phyloP scores from a whole-genome alignment of 2,329 filamentous ascomycete species.

The Neopestalotiopsis clavispora region DNA sequence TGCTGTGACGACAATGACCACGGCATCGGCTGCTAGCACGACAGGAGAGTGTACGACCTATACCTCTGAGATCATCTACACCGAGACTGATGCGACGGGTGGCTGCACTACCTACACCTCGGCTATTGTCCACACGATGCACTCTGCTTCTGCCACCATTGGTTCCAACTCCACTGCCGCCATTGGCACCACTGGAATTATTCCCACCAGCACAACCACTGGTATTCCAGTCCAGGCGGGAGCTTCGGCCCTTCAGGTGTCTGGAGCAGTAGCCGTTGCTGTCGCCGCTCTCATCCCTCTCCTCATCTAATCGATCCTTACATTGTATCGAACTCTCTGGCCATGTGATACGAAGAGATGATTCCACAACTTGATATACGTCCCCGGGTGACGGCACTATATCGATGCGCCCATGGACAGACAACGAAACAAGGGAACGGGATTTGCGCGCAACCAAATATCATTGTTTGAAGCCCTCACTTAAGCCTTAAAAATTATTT shows the following conservation, averaged over 20 bases:
- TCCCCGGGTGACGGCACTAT: background rate
- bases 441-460: background rate
- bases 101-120: constrained; percentile 21
- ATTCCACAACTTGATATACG: background rate
- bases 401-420: background rate
- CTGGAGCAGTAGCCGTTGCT: background rate
- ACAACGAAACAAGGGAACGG: background rate
- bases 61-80: constrained; percentile 11
- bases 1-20: constrained; percentile 21
- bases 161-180: constrained; percentile 6
- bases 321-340: background rate
- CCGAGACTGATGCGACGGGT: background rate
- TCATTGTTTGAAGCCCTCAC: background rate
- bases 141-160: constrained; percentile 19
- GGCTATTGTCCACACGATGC: constrained; percentile 12
- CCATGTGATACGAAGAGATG: background rate
- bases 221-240: constrained; percentile 12
- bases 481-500: background rate
- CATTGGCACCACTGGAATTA: background rate
- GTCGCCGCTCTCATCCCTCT: background rate
- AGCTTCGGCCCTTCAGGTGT: constrained; percentile 10
- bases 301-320: background rate
- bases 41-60: background rate
- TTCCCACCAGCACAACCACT: constrained; percentile 3
- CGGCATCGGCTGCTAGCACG: constrained; percentile 14